Evolutionary conservation across 805 yeast genomes (phyloP), one percentile per base, ranked within the genome.

Genomic region (Komagataella populi): DNA sequence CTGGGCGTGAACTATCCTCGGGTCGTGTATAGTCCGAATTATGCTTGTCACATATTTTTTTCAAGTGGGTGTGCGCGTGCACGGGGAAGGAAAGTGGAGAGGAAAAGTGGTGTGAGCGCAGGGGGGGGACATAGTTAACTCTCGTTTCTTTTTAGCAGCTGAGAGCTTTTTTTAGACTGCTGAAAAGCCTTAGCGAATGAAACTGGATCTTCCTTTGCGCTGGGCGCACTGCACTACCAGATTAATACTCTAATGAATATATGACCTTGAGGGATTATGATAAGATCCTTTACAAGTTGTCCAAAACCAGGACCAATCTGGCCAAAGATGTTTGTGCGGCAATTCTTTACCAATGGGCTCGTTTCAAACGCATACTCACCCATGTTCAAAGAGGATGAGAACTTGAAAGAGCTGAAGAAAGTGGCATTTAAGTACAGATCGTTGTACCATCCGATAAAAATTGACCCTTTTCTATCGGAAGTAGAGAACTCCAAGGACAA

Each of bases 11-110:
- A 24, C 50, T 36, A 50, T 47, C 45, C 6, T 36, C 52, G n/a
- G 46, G 18, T 44, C 6, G 50, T 50, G 43, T 50, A 48, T 48
- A 53, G 53, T 12, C 47, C 50, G 18, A 50, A 50, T 30, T 43
- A 50, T 23, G 44, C 50, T 12, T 44, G 39, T 30, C 39, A 30
- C 39, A 30, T 30, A 8, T 30, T 30, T 10, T 30, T 30, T 30
- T 30, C 8, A 30, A 30, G 12, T 30, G 39, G 39, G 39, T 10
- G 39, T 10, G 39, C 8, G 8, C 4, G 39, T 14, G 39, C 39
- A 30, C 39, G 39, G 39, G 39, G 39, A 30, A 30, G 10, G 14
- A 10, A 2, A 10, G 39, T 5, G n/a, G 14, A 14, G 39, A 30
- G 39, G 39, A 30, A n/a, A 30, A 30, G 20, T 14, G 14, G 39